Evolutionary conservation across 2,329 filamentous ascomycete species (phyloP).

Genomic region (Fonsecaea pedrosoi): DNA sequence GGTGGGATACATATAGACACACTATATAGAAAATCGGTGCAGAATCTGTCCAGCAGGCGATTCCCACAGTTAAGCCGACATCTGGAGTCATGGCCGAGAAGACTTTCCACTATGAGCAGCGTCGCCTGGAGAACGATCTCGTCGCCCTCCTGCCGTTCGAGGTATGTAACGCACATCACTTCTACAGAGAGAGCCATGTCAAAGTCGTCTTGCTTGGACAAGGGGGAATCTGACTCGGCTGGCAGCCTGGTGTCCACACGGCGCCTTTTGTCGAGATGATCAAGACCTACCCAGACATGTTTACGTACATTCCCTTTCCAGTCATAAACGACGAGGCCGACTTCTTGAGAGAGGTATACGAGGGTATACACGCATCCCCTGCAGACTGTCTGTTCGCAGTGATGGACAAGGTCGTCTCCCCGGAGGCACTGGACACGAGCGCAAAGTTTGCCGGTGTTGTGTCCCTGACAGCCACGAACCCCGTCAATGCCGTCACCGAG

Average conservation of each 20-base stretch:
- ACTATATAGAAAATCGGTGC: too few species aligned
- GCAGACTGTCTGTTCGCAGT: constrained; percentile 15
- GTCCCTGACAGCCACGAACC: neutral
- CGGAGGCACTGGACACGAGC: neutral
- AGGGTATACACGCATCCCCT: neutral
- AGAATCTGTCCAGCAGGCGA: too few species aligned
- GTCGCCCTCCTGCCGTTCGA: constrained; percentile 12
- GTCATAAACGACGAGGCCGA: constrained; percentile 9
- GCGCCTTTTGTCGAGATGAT: constrained; percentile 1
- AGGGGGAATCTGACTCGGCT: neutral
- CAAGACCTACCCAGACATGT: constrained; percentile 8
- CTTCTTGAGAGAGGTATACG: constrained; percentile 8
- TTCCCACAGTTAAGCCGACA: neutral
- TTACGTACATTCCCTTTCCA: constrained; percentile 8
- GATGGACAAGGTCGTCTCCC: constrained; percentile 5
- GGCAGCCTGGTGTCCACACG: neutral
- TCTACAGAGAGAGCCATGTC: neutral
- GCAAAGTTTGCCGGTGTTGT: constrained; percentile 8
- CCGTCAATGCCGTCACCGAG: constrained; percentile 7
- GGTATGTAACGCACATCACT: neutral
- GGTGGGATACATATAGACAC: too few species aligned
- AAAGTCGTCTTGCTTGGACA: neutral
- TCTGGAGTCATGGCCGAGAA: neutral
- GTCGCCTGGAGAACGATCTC: constrained; percentile 15
- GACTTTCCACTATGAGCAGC: constrained; percentile 15